phyloP scores from a whole-genome alignment of 495 filamentous ascomycete genomes.

The Aspergillus indologenus region DNA sequence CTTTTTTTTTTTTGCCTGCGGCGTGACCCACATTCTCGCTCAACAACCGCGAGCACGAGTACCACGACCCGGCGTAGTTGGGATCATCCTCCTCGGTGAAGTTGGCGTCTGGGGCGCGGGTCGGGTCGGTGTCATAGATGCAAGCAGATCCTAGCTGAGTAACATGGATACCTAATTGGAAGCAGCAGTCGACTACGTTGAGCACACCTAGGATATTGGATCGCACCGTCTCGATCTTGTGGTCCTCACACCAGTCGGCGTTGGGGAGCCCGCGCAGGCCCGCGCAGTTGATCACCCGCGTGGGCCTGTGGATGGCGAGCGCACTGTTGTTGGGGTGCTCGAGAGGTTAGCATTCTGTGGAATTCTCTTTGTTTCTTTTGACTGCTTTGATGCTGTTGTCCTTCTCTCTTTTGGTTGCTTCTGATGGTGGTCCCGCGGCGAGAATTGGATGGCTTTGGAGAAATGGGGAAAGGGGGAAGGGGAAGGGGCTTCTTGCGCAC shows the following conservation, averaged over 20 bases:
- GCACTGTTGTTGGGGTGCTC: background rate
- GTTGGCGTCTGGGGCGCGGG: background rate
- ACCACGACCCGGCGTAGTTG: background rate
- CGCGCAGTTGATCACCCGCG: constrained; percentile 6
- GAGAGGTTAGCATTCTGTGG: background rate
- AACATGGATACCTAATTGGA: background rate
- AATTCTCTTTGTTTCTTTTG: background rate
- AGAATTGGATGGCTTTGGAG: no score
- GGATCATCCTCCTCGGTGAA: constrained; percentile 3
- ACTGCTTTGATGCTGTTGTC: no score
- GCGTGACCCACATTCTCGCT: background rate
- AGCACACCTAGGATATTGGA: constrained; percentile 7
- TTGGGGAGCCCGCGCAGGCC: constrained; percentile 4
- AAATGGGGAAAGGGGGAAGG: no score
- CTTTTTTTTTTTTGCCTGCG: background rate
- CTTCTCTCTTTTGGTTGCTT: no score
- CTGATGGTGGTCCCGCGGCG: no score
- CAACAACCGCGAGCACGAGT: background rate
- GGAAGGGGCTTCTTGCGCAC: background rate
- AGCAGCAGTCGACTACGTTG: constrained; percentile 7
- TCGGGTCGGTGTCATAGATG: constrained; percentile 1
- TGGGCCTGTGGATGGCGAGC: background rate
- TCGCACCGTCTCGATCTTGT: constrained; percentile 2
- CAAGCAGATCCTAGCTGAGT: constrained; percentile 6
- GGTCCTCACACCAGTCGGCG: constrained; percentile 8